Evolutionary conservation across 1,284 basidiomycete genomes (phyloP).

Genomic region (Ustilago vetiveriae): DNA sequence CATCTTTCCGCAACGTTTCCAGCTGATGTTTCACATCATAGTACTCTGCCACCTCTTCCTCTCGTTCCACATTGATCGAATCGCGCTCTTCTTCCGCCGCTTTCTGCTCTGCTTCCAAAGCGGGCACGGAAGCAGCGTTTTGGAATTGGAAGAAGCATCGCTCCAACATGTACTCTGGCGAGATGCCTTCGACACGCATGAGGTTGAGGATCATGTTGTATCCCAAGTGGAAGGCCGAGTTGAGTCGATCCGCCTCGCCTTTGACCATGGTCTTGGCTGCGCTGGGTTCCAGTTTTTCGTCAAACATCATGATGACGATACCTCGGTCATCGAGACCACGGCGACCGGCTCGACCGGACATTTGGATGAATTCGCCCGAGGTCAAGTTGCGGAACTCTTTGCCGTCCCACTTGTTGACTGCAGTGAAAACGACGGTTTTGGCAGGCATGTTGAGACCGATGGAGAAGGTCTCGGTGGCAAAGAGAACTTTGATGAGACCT

Average conservation of each 20-base stretch:
- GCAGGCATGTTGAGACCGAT: slow-evolving; percentile 99
- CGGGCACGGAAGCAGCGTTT: slow-evolving; percentile 86
- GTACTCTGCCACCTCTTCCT: slow-evolving; percentile 85
- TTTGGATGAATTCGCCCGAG: slow-evolving; percentile 71
- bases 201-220: slow-evolving; percentile 99
- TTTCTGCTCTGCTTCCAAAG: slow-evolving; percentile 83
- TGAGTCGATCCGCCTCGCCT: slow-evolving; percentile 94
- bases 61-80: slow-evolving; percentile 80
- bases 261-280: slow-evolving; percentile 98
- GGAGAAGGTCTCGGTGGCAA: slow-evolving; percentile 99
- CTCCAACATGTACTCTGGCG: slow-evolving; percentile 98
- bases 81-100: slow-evolving; percentile 78
- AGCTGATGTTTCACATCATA: slow-evolving; percentile 90
- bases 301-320: slow-evolving; percentile 99
- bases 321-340: slow-evolving; percentile 98
- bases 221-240: slow-evolving; percentile 97
- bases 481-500: slow-evolving; percentile 97
- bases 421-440: slow-evolving; percentile 98
- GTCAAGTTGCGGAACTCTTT: slow-evolving; percentile 87
- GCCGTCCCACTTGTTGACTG: slow-evolving; percentile 95
- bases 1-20: slow-evolving; percentile 84
- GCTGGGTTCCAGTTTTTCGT: slow-evolving; percentile 93
- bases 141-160: slow-evolving; percentile 99
- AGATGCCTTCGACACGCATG: slow-evolving; percentile 98
- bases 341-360: slow-evolving; percentile 97